Conservation (phyloP, 192 early-diverging fungal species). For the Cetraspora pellucida region DNA sequence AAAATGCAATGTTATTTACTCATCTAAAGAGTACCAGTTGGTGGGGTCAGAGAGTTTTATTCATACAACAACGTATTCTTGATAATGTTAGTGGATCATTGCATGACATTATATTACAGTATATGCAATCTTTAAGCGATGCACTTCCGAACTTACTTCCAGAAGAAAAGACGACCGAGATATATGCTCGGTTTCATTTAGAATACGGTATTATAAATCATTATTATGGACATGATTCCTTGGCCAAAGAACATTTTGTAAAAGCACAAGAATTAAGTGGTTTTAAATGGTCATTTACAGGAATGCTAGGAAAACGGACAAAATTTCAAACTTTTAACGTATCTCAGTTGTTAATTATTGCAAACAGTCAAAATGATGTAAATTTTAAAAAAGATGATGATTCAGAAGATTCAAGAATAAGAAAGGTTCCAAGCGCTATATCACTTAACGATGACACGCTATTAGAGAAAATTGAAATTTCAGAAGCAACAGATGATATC, state of each 20-base stretch:
- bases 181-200: constrained; percentile 67
- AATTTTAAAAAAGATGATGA: constrained; percentile 3
- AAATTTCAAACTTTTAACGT: constrained; percentile 90
- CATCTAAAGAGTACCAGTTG: constrained; percentile 55
- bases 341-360: constrained; percentile 89
- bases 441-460: constrained; percentile 90
- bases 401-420: constrained; percentile 59
- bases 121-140: constrained; percentile 35
- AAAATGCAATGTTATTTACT: constrained; percentile 33
- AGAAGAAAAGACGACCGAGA: constrained; percentile 42
- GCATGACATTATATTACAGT: constrained; percentile 48
- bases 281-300: constrained; percentile 85
- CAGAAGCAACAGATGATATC: constrained; percentile 50
- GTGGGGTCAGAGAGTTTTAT: constrained; percentile 75
- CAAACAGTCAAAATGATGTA: constrained; percentile 61
- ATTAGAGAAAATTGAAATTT: constrained; percentile 78
- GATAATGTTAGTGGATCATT: constrained; percentile 65
- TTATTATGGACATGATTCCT: constrained; percentile 73
- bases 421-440: constrained; percentile 36
- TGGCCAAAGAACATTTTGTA: constrained; percentile 63
- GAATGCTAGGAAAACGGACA: constrained; percentile 87
- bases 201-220: constrained; percentile 81
- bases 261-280: constrained; percentile 79
- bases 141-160: constrained; percentile 34
- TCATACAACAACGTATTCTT: constrained; percentile 74